Evolutionary conservation across 2,329 filamentous ascomycete genomes (phyloP), one percentile per base, ranked within the genome.

Genomic region (Neofusicoccum ribis): DNA sequence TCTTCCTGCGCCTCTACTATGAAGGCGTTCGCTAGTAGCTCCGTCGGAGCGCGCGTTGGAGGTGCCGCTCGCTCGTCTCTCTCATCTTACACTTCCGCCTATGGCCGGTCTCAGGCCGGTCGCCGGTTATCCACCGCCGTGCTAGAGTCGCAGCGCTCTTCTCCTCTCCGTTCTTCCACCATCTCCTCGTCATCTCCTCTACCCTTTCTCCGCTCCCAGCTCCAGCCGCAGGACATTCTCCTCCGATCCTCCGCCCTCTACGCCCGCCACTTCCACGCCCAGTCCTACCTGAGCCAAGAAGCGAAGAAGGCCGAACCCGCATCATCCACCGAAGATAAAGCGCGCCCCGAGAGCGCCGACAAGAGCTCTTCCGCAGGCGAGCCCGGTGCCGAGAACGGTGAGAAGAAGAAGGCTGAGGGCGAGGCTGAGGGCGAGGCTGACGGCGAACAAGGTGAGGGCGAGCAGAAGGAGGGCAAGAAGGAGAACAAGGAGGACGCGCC

Each of bases 401-500:
- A 72, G 47, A 67, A 77, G 51, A 73, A 31, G 27, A 31, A 31
- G 27, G 27, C 27, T 5, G 72, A 73, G 58, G 80, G 83, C 66
- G 77, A 84, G 58, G 77, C 80, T 59, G 70, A 80, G 64, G 77
- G 83, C 68, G 77, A 84, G 58, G 77, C 80, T 59, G 70, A 80
- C 64, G 77, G 83, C 68, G 78, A 82, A 31, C 78, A 86, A 63
- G 76, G 76, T 39, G 76, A 81, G 62, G 75, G 81, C 58, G 73
- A 80, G 12, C 76, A 80, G 50, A 78, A 84, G 41, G 76, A 79
- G 65, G 74, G 80, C 27, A 87, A 92, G 2, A 68, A 65, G 11
- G 65, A 87, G 72, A 81, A 87, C 68, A 79, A 85, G 67, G 81
- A 86, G 11, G 87, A 92, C 67, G 81, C 83, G 43, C 79, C 87